Conservation (phyloP, 2,329 filamentous ascomycete species). For the Trichoderma guizhouense region DNA sequence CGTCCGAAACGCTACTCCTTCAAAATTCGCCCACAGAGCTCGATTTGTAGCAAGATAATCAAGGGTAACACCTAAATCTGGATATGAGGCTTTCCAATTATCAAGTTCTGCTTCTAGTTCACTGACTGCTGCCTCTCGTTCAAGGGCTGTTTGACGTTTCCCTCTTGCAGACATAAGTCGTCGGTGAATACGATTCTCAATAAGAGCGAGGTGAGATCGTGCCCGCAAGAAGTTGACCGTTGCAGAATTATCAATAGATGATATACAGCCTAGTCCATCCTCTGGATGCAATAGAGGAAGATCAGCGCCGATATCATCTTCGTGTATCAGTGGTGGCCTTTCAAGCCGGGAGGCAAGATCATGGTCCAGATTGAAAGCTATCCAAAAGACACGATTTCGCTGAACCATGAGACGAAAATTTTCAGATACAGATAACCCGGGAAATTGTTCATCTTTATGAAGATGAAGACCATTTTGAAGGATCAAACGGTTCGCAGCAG, state of each 20-base stretch:
- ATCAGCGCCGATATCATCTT: background rate
- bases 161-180: background rate
- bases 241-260: background rate
- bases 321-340: background rate
- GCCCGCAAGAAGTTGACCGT: background rate
- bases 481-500: background rate
- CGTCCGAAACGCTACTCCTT: background rate
- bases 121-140: background rate
- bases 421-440: background rate
- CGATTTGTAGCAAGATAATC: background rate
- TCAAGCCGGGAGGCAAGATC: background rate
- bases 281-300: background rate
- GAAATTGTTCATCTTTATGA: background rate
- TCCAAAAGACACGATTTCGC: conserved; percentile 2
- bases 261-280: background rate
- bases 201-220: background rate
- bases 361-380: background rate
- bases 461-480: background rate
- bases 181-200: background rate
- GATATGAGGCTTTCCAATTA: background rate
- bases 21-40: background rate
- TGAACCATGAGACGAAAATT: background rate
- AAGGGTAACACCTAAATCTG: background rate
- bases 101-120: background rate
- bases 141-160: background rate